Evolutionary conservation across 2,329 filamentous ascomycete genomes (phyloP).

Genomic region (Plectosphaerella cucumerina): DNA sequence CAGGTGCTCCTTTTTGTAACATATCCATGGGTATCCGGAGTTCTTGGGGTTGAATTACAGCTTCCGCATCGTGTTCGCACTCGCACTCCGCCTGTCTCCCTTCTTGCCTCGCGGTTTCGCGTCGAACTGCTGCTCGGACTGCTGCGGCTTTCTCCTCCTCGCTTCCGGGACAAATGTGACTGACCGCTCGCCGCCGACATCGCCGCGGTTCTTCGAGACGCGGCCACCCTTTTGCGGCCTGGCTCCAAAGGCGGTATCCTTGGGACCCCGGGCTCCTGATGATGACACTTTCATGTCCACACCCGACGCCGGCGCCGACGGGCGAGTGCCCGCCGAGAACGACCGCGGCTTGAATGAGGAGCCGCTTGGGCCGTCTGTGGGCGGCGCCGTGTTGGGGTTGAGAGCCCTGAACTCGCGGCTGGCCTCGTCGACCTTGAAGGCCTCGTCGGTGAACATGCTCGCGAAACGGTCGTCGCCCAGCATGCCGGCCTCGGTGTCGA

Average conservation of each 20-base stretch:
- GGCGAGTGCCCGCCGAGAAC: conserved; percentile 8
- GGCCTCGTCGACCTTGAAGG: conserved; percentile 87
- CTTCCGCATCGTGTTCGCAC: conserved; percentile 68
- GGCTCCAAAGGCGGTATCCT: conserved; percentile 54
- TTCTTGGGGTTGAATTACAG: conserved; percentile 37
- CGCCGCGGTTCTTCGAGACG: conserved; percentile 39
- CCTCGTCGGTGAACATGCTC: conserved; percentile 85
- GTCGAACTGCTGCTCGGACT: conserved; percentile 18
- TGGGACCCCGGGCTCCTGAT: conserved; percentile 56
- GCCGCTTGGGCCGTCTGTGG: conserved; percentile 3
- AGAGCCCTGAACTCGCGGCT: conserved; percentile 82
- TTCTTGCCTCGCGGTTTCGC: conserved; percentile 25
- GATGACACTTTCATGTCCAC: conserved; percentile 65
- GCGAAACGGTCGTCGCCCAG: conserved; percentile 84
- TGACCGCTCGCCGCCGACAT: conserved; percentile 59
- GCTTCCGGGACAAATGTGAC: conserved; percentile 68
- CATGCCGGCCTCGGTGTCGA: conserved; percentile 59
- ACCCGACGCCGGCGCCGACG: conserved; percentile 22
- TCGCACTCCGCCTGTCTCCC: conserved; percentile 63
- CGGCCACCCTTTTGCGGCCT: conserved; percentile 48
- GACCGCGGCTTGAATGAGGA: background rate
- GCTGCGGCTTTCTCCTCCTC: conserved; percentile 40
- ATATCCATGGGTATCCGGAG: conserved; percentile 4
- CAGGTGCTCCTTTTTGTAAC: conserved; percentile 6
- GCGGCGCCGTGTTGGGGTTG: conserved; percentile 71